Evolutionary conservation across 148 eudicot species (phyloP).

Genomic region (Nepenthes gracilis): DNA sequence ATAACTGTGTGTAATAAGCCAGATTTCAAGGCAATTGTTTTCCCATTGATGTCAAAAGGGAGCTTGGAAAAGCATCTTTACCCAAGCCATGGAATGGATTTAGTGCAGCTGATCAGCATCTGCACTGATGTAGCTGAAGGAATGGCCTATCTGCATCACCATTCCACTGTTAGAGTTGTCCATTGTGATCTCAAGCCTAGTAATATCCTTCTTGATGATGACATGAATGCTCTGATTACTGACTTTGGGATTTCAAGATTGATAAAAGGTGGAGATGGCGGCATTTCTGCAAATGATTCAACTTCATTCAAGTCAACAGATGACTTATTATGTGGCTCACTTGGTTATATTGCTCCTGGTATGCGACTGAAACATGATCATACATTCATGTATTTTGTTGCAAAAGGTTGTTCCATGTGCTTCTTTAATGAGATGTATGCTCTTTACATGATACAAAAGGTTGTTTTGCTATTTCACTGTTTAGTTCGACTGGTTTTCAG

Average conservation of each 20-base stretch:
- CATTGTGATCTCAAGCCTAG: slow-evolving; percentile 91
- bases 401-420: too few species aligned
- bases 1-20: slow-evolving; percentile 59
- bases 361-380: slow-evolving; percentile 1
- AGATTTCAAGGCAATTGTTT: slow-evolving; percentile 67
- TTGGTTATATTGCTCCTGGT: slow-evolving; percentile 92
- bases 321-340: slow-evolving; percentile 68
- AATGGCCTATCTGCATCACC: slow-evolving; percentile 71
- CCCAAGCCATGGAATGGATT: slow-evolving; percentile 34
- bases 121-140: slow-evolving; percentile 74
- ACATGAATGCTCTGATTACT: slow-evolving; percentile 61
- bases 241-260: slow-evolving; percentile 77
- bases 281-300: slow-evolving; percentile 15
- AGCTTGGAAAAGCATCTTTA: slow-evolving; percentile 70
- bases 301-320: slow-evolving; percentile 43
- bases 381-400: too few species aligned
- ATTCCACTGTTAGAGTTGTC: slow-evolving; percentile 57
- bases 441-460: too few species aligned
- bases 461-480: too few species aligned
- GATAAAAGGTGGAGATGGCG: slow-evolving; percentile 34
- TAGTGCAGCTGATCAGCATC: slow-evolving; percentile 52
- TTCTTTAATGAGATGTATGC: too few species aligned
- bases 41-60: slow-evolving; percentile 75
- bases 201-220: slow-evolving; percentile 76
- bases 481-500: too few species aligned